phyloP scores from a whole-genome alignment of 2,329 filamentous ascomycete genomes.

The Eutypa lata region DNA sequence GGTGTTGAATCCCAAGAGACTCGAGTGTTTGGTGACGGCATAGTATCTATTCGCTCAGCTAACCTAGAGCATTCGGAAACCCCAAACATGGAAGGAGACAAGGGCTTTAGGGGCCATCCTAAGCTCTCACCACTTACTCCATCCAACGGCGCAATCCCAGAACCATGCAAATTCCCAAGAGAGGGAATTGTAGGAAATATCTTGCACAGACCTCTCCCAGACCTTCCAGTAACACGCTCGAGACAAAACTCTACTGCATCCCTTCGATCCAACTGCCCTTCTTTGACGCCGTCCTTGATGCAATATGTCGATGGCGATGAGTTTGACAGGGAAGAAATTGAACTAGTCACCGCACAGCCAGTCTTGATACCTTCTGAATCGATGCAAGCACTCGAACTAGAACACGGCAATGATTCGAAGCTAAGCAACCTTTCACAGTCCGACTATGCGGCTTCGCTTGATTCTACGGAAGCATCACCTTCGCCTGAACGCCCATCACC shows the following conservation, averaged over 20 bases:
- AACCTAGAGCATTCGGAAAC: conserved; percentile 3
- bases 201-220: conserved; percentile 25
- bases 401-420: conserved; percentile 6
- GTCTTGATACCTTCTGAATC: conserved; percentile 24
- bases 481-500: conserved; percentile 24
- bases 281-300: conserved; percentile 28
- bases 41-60: conserved; percentile 1
- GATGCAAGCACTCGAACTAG: conserved; percentile 22
- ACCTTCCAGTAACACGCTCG: conserved; percentile 19
- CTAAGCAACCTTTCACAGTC: conserved; percentile 22
- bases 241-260: conserved; percentile 25
- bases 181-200: conserved; percentile 5
- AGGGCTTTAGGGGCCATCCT: conserved; percentile 14
- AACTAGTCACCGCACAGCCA: conserved; percentile 23
- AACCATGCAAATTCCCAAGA: conserved; percentile 2
- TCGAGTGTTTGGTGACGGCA: conserved; percentile 7
- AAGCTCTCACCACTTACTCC: conserved; percentile 6
- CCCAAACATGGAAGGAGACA: conserved; percentile 5
- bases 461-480: conserved; percentile 19
- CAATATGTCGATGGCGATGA: conserved; percentile 29
- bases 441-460: conserved; percentile 26
- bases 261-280: conserved; percentile 26
- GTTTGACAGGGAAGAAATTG: conserved; percentile 28
- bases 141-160: neutral
- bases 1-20: conserved; percentile 9